Evolutionary conservation across 768 basidiomycete genomes (phyloP), one percentile per base, ranked within the genome.

Genomic region (Psilocybe tampanensis): DNA sequence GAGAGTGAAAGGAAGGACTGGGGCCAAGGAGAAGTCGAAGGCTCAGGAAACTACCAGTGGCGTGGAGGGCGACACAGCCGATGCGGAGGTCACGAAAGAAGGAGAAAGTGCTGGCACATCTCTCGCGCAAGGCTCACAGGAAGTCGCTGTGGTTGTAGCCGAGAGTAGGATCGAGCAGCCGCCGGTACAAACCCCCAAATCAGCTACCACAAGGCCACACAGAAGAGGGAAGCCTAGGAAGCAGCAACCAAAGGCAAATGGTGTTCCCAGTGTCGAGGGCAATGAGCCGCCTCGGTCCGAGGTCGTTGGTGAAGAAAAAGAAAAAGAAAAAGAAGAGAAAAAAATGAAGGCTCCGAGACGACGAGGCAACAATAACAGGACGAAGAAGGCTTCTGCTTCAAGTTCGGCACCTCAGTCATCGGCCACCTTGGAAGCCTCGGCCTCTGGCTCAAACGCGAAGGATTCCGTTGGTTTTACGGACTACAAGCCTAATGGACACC

Each of bases 1-100:
- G 15, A 52, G 65, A 22, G 4, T 64, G 23, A 66, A 64, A 45
- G 56, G 60, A 8, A 50, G 58, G 56, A 64, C 56, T 22, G 56
- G 60, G 17, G 54, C 53, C 12, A 39, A 39, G 36, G 36, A n/a
- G 12, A 13, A 39, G 36, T 3, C 4, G 36, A 39, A 39, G n/a
- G 29, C 29, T 9, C 4, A 29, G 29, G 29, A 29, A 29, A 29
- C 29, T 9, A n/a, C n/a, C n/a, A n/a, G n/a, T n/a, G 29, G 29
- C 9, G 29, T 29, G 29, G 44, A 17, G 23, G 13, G 52, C 44
- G 11, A 43, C 34, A 44, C 52, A 52, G 24, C 63, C 63, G 6
- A 5, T 4, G 29, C 29, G 9, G 29, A 29, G 29, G 29, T 9
- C 9, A 9, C 29, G 29, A 29, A 29, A 29, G 29, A 29, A 29